Base-by-base conservation (phyloP, 768 basidiomycete genomes). In the Tylopilus plumbeoviolaceoides region DNA sequence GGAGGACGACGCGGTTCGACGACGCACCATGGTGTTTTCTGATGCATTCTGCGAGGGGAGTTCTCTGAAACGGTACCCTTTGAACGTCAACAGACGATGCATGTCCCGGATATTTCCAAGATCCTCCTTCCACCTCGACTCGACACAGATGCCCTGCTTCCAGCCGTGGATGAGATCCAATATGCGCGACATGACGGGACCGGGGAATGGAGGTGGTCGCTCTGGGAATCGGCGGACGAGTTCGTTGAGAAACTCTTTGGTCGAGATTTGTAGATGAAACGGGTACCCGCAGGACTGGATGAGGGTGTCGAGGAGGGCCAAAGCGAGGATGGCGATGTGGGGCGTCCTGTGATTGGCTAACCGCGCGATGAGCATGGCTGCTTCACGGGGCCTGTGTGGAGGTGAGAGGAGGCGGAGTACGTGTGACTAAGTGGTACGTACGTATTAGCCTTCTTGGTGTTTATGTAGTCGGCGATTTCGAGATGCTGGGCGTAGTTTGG, bases 201-300 rank as follows among this genome's bases (percentile, higher is more conserved):
- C 90, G 0, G 92, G 91, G 67, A 95, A 93, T 1, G 92, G 89
- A 1, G 97, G 95, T 3, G 97, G 97, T 42, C 95, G 84, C 72
- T 99, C 97, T 7, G 97, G 97, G 69, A 99, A 98, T 60, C 95
- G 84, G 45, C 95, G 85, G 23, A 99, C 97, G 67, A 99, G 86
- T 67, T 98, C 97, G 72, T 99, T 99, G 17, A 98, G 78, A 67
- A 98, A 99, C 64, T 98, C 97, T 66, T 99, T 98, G 39, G 95
- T 98, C 17, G 89, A 78, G 61, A 98, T 89, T 70, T 99, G 97
- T 21, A 99, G 85, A 67, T 98, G 97, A 53, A 99, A 89, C 0
- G 95, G 86, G 72, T 99, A 99, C 69, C 97, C 97, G 67, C 95
- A 98, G 38, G 89, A 87, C 66, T 94, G 89, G 42, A 98, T 88